Base-by-base conservation (phyloP, 2,329 filamentous ascomycete species). In the Fusarium lyarnte region DNA sequence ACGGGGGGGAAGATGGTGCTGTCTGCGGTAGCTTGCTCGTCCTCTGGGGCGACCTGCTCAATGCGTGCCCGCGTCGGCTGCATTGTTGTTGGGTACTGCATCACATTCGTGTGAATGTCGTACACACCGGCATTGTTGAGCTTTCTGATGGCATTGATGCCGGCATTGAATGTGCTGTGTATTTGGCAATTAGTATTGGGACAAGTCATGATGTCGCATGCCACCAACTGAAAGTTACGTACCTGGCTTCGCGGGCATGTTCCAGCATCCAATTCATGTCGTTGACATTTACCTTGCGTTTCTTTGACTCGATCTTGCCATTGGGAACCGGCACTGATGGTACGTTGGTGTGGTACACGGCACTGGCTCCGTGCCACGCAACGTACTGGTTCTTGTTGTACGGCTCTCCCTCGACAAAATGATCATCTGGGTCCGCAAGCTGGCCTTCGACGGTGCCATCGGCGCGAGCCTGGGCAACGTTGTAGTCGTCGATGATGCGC, bases 371-470 rank as follows among this genome's bases (percentile, higher is more conserved):
- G 80, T 97, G 95, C 96, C 96, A 99, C 33, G 96, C 96, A 33
- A 99, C 96, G 79, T 98, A 99, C 81, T 98, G 95, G 79, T 99
- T 99, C 84, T 95, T 94, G 86, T 99, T 98, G 87, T 99, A 99
- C n/a, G 91, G 87, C 79, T 97, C 92, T 42, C 92, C 93, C 13
- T 88, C 88, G 31, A 94, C 89, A 45, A 95, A 88, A 67, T 87
- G 88, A 81, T 99, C 96, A 67, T 94, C 92, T 0, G 95, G 95
- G 78, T 98, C 96, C 23, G 95, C 96, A 29, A 98, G 81, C 79
- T 97, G 94, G 72, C 96, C 96, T 81, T 98, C 95, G 5, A 94
- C 88, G 31, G 91, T 91, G 27, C 95, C 95, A 57, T 93, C 90
- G 53, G 91, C 92, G 53, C 90, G 89, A 36, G 92, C 92, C 74